A percentile compares a stretch with the other conserved stretches of the same genome.
These are phyloP conservation scores for Bipolaris bicolor DNA, from an alignment of 2,329 filamentous ascomycete species.

Conservation along the genomic window DNA sequence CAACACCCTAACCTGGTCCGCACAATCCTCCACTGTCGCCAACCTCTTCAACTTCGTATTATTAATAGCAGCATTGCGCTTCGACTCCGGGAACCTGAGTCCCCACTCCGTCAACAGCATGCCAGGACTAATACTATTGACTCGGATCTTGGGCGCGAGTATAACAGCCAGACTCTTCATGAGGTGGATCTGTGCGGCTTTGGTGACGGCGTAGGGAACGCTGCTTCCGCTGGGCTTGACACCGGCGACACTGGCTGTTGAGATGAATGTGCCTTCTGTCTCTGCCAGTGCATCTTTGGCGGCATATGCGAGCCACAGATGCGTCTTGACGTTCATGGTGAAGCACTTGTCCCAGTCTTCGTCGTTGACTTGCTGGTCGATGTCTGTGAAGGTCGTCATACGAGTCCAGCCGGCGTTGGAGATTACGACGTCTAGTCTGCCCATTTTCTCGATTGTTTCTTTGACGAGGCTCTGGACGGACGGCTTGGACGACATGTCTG, in stretches of 20 bases:
- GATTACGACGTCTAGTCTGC: constrained; percentile 56
- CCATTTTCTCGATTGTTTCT: constrained; percentile 54
- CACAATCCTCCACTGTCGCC: constrained; percentile 59
- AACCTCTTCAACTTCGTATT: constrained; percentile 58
- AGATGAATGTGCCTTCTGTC: constrained; percentile 67
- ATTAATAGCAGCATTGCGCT: constrained; percentile 51
- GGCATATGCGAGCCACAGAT: constrained; percentile 60
- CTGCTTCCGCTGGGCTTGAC: constrained; percentile 69
- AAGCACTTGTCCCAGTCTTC: constrained; percentile 72
- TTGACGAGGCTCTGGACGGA: constrained; percentile 53
- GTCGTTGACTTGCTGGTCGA: constrained; percentile 63
- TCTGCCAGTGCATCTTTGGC: constrained; percentile 64
- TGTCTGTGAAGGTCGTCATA: constrained; percentile 63
- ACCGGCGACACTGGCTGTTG: constrained; percentile 68
- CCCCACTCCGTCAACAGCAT: constrained; percentile 66
- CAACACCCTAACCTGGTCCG: constrained; percentile 45
- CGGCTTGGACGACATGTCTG: constrained; percentile 53
- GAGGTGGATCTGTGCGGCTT: constrained; percentile 73
- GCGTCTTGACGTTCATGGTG: constrained; percentile 64
- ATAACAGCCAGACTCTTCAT: constrained; percentile 69
- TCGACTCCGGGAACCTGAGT: constrained; percentile 54
- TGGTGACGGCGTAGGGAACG: constrained; percentile 77
- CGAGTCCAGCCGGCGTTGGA: constrained; percentile 67
- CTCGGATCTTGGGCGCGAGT: constrained; percentile 66
- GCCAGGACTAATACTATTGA: constrained; percentile 70